phyloP scores from a whole-genome alignment of 345 rosid genomes.

The Populus tremula region DNA sequence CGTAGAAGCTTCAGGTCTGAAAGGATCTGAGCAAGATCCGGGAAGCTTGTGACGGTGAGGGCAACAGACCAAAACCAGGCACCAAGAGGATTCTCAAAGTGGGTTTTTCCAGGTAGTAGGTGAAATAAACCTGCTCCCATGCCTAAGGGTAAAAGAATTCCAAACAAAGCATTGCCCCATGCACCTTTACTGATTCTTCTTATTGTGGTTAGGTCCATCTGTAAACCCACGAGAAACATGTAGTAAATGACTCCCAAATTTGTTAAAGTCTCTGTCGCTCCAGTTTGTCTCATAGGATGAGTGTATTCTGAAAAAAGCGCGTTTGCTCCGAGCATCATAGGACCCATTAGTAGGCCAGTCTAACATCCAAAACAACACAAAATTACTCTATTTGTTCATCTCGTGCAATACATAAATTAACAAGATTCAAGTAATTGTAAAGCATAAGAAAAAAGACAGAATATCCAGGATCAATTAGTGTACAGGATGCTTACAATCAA shows the following conservation, averaged over 20 bases:
- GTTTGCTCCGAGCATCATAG: too few relatives aligned
- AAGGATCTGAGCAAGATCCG: constrained; percentile 52
- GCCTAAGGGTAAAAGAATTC: constrained; percentile 13
- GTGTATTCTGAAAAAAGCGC: too few relatives aligned
- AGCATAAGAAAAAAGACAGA: too few relatives aligned
- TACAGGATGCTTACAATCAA: not conserved
- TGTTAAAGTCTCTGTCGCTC: not conserved
- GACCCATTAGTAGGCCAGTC: too few relatives aligned
- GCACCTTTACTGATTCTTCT: constrained; percentile 14
- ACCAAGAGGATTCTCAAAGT: not conserved
- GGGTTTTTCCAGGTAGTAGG: not conserved
- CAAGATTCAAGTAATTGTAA: too few relatives aligned
- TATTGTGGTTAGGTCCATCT: constrained; percentile 26
- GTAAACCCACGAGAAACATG: constrained; percentile 34
- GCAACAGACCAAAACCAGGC: constrained; percentile 53
- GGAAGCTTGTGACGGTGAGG: constrained; percentile 55
- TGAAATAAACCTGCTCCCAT: constrained; percentile 8
- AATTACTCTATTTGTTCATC: too few relatives aligned
- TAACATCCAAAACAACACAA: too few relatives aligned
- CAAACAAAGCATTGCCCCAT: not conserved
- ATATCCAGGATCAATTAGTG: not conserved
- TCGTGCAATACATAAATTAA: too few relatives aligned
- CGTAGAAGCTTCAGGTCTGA: constrained; percentile 67
- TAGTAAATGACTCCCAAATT: constrained; percentile 20
- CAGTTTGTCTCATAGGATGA: too few relatives aligned